Evolutionary conservation across 202 grass and related monocot species (phyloP), one percentile per base, ranked within the genome.

Genomic region (Setaria viridis): DNA sequence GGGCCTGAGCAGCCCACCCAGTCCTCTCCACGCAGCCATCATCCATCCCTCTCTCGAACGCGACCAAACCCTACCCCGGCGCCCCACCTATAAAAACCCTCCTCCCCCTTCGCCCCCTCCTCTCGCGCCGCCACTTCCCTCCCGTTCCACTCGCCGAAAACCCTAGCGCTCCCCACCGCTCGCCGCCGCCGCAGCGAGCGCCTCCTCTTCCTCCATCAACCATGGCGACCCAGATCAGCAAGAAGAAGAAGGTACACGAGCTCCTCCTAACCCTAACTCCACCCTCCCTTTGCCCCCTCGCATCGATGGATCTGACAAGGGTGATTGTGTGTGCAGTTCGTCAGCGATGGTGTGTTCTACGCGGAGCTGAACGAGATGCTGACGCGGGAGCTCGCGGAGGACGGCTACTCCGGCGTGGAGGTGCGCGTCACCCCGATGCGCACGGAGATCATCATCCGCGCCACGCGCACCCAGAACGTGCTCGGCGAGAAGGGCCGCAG

Each of bases 221-320:
- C 88, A 99, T 99, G 96, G 81, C 96, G 79, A 88, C 93, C 82
- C 95, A 99, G 84, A 99, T 94, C 84, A 95, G 96, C 80, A 99
- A 99, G 91, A 99, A 99, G 93, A 94, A 93, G 87, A 99, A 99
- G 96, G 93, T 88, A 84, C 29, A 39, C 29, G 16, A 2, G 21
- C 21, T 74, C 48, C 29, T 74, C 70, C 9, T 0, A 53, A 25
- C 11, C 71, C 32, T 20, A 5, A 0, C 54, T 2, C 2, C 6
- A 8, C 16, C 15, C 4, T 19, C 35, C 33, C 14, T 0, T 37
- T 21, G 10, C 8, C 5, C 2, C 21, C 2, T 0, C 1, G 1
- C 34, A 25, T 85, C 35, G 70, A 12, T 20, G 4, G 6, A 87
- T 91, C 89, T 87, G 20, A 87, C 54, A 4, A 4, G 13, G 3